Base-by-base conservation (phyloP, 2,329 filamentous ascomycete species). In the Westerdykella sp. region DNA sequence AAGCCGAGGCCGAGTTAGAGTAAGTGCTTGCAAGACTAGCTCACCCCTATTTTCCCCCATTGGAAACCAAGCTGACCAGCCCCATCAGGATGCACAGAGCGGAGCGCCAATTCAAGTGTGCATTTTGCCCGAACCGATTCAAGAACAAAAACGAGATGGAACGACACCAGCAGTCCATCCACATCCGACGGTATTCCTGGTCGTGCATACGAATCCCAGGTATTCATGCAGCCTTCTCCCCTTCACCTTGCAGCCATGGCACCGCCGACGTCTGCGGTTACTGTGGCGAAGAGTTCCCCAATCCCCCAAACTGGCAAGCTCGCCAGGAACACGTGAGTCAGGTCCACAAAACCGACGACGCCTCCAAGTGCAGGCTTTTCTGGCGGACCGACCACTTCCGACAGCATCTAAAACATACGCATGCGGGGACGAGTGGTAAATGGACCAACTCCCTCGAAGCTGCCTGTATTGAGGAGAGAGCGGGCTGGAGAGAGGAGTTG, bases 141-240 rank as follows among this genome's bases (percentile, higher is more conserved):
- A 97, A 97, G 70, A 97, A 97, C 72, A 97, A 97, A 71, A 97
- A 97, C 59, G 93, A 97, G 70, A 90, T 90, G 2, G 91, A 97
- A 67, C 81, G 93, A 25, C 91, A 97, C 64, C 90, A 95, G 61
- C 97, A 96, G 60, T 95, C 90, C 12, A 79, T 97, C 10, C 91
- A 97, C 66, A 78, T 97, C 7, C 82, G 91, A 28, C 83, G 85
- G 18, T 89, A 97, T 69, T 96, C 90, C 39, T 98, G 93, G 93
- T 96, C 91, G 10, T 98, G 93, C 67, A 79, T 98, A 21, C 7
- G 16, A 15, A 18, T 15, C 3, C 66, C 74, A 16, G 80, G 80
- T 10, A 77, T 80, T 58, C 80, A 88, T 59, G 82, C 85, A 13
- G 91, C 88, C 2, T 98, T 95, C 65, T 90, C 97, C 65, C 79